Conservation (phyloP, 1,284 basidiomycete genomes). For the Tremellales sp. region DNA sequence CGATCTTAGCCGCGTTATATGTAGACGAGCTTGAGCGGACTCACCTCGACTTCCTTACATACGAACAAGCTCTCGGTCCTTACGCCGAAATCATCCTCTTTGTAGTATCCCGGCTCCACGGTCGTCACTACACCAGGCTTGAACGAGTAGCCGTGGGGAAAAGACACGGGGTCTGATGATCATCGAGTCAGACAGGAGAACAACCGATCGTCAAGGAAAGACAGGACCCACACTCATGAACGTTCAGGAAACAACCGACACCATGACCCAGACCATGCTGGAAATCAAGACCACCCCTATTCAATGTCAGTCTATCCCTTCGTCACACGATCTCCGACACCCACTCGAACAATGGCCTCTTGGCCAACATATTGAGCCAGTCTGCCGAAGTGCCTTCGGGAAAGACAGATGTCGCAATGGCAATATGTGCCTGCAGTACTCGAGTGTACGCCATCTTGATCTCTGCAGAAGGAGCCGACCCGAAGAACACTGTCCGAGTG, state of each 20-base stretch:
- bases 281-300: conserved; percentile 71
- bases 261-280: conserved; percentile 49
- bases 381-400: conserved; percentile 78
- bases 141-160: conserved; percentile 54
- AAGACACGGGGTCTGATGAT: conserved; percentile 52
- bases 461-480: conserved; percentile 71
- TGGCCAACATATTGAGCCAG: conserved; percentile 77
- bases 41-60: conserved; percentile 64
- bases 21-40: conserved; percentile 31
- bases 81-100: conserved; percentile 79
- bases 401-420: conserved; percentile 82
- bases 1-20: not conserved
- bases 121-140: conserved; percentile 81
- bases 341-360: conserved; percentile 73
- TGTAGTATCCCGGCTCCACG: conserved; percentile 61
- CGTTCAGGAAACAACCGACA: conserved; percentile 35
- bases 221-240: conserved; percentile 41
- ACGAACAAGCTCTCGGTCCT: conserved; percentile 79
- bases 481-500: conserved; percentile 78
- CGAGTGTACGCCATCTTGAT: conserved; percentile 82
- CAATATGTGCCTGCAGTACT: conserved; percentile 95
- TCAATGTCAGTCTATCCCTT: not conserved
- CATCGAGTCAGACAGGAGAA: conserved; percentile 55
- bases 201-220: not conserved
- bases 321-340: conserved; percentile 4